phyloP scores from a whole-genome alignment of 208 protist species.

The Trypanosoma platydactyli region DNA sequence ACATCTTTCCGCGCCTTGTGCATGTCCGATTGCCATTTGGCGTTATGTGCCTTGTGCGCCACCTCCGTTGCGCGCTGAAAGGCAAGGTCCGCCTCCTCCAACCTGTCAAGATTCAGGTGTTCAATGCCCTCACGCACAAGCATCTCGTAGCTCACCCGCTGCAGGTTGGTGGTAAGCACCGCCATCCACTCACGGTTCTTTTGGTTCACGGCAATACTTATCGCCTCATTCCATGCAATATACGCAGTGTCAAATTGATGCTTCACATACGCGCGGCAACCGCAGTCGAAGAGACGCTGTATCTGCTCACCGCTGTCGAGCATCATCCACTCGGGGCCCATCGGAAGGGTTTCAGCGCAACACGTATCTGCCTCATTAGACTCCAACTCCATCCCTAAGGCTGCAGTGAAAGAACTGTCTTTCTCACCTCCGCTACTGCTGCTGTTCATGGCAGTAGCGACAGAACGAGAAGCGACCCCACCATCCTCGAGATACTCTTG shows the following conservation, averaged over 20 bases:
- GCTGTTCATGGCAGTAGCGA: not conserved
- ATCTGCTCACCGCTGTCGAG: slow-evolving; percentile 68
- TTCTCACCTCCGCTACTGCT: not conserved
- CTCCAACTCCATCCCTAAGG: not conserved
- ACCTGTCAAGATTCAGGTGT: slow-evolving; percentile 58
- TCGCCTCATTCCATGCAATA: slow-evolving; percentile 88
- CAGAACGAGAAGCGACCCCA: no score
- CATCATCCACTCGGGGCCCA: slow-evolving; percentile 30
- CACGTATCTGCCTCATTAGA: not conserved
- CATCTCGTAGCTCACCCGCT: slow-evolving; percentile 90
- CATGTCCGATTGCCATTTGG: slow-evolving; percentile 83
- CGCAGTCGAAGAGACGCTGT: slow-evolving; percentile 78
- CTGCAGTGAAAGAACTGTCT: not conserved
- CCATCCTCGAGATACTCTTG: no score
- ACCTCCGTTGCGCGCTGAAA: slow-evolving; percentile 80
- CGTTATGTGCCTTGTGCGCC: slow-evolving; percentile 83
- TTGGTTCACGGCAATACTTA: slow-evolving; percentile 70
- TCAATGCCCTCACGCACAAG: slow-evolving; percentile 74
- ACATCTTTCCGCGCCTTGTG: slow-evolving; percentile 69
- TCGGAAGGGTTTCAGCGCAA: slow-evolving; percentile 13
- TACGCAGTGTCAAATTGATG: slow-evolving; percentile 84
- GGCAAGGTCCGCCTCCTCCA: slow-evolving; percentile 70
- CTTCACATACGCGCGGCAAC: slow-evolving; percentile 73
- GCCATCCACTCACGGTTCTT: slow-evolving; percentile 92
- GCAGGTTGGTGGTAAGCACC: slow-evolving; percentile 85